A percentile compares a stretch with the other conserved stretches of the same genome.
Evolutionary conservation across 768 basidiomycete genomes (phyloP).

Genomic region (Pleurotus tuoliensis): DNA sequence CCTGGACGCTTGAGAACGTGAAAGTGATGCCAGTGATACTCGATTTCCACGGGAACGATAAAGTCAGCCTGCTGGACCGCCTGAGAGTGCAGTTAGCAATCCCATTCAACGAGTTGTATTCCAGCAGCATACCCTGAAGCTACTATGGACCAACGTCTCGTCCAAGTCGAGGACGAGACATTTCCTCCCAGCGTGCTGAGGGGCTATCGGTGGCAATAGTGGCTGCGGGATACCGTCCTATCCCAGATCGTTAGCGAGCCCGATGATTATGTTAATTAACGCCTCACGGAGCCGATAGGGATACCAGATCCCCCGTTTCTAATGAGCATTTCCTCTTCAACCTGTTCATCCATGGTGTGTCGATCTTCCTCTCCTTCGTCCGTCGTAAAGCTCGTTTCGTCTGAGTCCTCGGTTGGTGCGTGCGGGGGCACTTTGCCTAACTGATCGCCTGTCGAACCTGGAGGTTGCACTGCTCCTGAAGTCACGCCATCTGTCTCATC

Average conservation of each 20-base stretch:
- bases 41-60: constrained; percentile 96
- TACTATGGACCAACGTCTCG: constrained; percentile 84
- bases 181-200: constrained; percentile 69
- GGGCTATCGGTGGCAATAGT: constrained; percentile 61
- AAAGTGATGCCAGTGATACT: constrained; percentile 96
- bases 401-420: constrained; percentile 44
- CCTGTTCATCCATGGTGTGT: constrained; percentile 59
- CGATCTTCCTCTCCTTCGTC: constrained; percentile 61
- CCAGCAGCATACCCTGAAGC: constrained; percentile 64
- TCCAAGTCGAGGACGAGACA: constrained; percentile 85
- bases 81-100: not conserved
- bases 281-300: constrained; percentile 81
- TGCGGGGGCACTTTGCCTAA: not conserved
- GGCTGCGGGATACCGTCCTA: constrained; percentile 76
- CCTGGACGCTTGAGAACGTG: constrained; percentile 98
- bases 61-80: constrained; percentile 62
- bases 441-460: constrained; percentile 67
- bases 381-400: constrained; percentile 66
- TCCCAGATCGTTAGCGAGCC: constrained; percentile 8
- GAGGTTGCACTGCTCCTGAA: constrained; percentile 85
- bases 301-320: constrained; percentile 92
- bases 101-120: not conserved
- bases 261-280: not conserved
- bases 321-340: constrained; percentile 89
- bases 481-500: constrained; percentile 85